Evolutionary conservation across 345 rosid genomes (phyloP).

Genomic region (Citrus unshiu): DNA sequence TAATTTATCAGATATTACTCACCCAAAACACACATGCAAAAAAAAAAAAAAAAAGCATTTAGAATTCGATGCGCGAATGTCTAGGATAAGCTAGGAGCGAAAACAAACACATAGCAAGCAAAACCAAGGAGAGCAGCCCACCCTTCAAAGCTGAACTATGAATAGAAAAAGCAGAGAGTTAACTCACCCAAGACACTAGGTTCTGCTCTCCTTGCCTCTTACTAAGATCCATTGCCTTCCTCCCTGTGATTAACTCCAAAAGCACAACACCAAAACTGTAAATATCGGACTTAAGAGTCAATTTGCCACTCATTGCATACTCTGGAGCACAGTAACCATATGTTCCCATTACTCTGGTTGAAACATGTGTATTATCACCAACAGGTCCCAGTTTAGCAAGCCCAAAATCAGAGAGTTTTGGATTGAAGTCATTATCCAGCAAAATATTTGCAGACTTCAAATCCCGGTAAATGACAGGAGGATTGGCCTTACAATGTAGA

Average conservation of each 20-base stretch:
- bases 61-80: not conserved
- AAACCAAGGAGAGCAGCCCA: not conserved
- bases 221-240: constrained; percentile 70
- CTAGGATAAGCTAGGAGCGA: not conserved
- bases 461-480: constrained; percentile 94
- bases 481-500: constrained; percentile 86
- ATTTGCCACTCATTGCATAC: constrained; percentile 94
- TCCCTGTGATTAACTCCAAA: constrained; percentile 86
- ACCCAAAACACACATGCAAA: no score
- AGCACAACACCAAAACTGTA: constrained; percentile 97
- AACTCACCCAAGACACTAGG: constrained; percentile 81
- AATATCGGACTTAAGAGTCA: constrained; percentile 91
- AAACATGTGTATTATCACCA: constrained; percentile 95
- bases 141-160: not conserved
- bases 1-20: not conserved
- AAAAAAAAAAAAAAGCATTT: not conserved
- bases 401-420: constrained; percentile 92
- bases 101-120: not conserved
- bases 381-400: constrained; percentile 96
- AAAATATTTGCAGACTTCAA: constrained; percentile 89
- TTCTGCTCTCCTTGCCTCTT: constrained; percentile 74
- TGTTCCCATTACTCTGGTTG: constrained; percentile 98
- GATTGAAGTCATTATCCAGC: constrained; percentile 68
- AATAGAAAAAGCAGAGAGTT: not conserved
- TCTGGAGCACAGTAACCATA: constrained; percentile 99